Percentiles rank a stretch among this genome's conserved stretches.
Conservation (phyloP, 1,139 yeast species). For the Lodderomyces metapsilosis region DNA sequence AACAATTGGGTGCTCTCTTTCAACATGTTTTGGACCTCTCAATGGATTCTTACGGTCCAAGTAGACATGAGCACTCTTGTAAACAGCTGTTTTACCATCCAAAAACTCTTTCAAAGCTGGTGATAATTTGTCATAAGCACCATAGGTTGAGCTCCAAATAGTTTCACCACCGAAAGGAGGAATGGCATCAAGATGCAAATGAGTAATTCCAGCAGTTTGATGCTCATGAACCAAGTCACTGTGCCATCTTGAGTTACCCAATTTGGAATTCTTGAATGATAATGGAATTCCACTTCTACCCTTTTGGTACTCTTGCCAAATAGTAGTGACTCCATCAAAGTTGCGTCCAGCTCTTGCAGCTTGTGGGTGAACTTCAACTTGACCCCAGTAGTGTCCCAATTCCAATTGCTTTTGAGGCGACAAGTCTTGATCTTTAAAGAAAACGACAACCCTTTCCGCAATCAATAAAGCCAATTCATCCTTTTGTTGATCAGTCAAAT, state of each 20-base stretch:
- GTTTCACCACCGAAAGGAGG: constrained; percentile 40
- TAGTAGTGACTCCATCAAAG: constrained; percentile 43
- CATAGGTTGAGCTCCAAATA: constrained; percentile 36
- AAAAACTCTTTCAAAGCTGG: constrained; percentile 35
- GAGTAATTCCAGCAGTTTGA: constrained; percentile 41
- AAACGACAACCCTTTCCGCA: constrained; percentile 45
- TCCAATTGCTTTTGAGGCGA: constrained; percentile 46
- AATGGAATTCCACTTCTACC: constrained; percentile 22
- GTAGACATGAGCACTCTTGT: constrained; percentile 35
- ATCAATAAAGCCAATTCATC: constrained; percentile 49
- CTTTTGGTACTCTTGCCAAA: constrained; percentile 50
- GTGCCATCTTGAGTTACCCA: constrained; percentile 39
- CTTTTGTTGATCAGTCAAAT: constrained; percentile 48
- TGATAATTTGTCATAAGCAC: constrained; percentile 38
- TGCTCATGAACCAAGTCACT: constrained; percentile 35
- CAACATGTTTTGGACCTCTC: constrained; percentile 32
- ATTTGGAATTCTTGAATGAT: constrained; percentile 29
- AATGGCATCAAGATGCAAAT: constrained; percentile 34
- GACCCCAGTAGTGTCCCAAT: constrained; percentile 43
- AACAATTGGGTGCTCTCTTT: constrained; percentile 39
- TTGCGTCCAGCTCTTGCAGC: constrained; percentile 30
- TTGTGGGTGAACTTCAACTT: constrained; percentile 44
- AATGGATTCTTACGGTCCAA: constrained; percentile 33
- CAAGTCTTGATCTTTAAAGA: constrained; percentile 43
- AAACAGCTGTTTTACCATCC: constrained; percentile 39